Conservation (phyloP, 164 flowering plant species). For the Kalanchoe fedtschenkoi region DNA sequence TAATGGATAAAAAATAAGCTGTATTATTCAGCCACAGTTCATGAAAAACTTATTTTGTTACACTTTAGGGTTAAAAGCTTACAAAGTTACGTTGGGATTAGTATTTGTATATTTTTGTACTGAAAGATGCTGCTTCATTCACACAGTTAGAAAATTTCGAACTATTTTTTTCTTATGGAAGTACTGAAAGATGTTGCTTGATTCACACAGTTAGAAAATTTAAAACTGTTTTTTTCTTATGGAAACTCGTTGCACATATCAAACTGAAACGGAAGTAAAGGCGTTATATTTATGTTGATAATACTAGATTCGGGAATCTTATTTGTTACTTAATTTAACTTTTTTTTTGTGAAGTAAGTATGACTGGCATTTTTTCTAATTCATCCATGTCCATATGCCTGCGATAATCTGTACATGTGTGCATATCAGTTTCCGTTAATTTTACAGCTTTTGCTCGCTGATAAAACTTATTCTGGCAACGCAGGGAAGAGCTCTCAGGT, state of each 20-base stretch:
- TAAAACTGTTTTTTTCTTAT: not conserved
- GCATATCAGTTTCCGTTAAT: not conserved
- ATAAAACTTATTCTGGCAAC: not conserved
- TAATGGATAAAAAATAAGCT: not conserved
- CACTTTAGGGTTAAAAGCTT: not conserved
- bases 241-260: not conserved
- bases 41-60: not conserved
- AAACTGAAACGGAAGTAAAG: not conserved
- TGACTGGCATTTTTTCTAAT: too few relatives aligned
- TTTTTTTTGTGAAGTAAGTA: too few relatives aligned
- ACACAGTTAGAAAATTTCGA: not conserved
- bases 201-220: not conserved
- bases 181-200: too few relatives aligned
- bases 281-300: not conserved
- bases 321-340: too few relatives aligned
- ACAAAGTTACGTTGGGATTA: not conserved
- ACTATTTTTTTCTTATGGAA: not conserved
- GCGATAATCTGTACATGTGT: too few relatives aligned
- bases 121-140: not conserved
- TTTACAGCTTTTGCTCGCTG: not conserved
- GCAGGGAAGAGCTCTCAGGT: conserved; percentile 97
- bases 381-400: too few relatives aligned
- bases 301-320: not conserved
- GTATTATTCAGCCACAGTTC: not conserved
- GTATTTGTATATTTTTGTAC: not conserved